These are phyloP conservation scores for Podaxis rugospora DNA, from an alignment of 768 basidiomycete species.

Conservation along the genomic window DNA sequence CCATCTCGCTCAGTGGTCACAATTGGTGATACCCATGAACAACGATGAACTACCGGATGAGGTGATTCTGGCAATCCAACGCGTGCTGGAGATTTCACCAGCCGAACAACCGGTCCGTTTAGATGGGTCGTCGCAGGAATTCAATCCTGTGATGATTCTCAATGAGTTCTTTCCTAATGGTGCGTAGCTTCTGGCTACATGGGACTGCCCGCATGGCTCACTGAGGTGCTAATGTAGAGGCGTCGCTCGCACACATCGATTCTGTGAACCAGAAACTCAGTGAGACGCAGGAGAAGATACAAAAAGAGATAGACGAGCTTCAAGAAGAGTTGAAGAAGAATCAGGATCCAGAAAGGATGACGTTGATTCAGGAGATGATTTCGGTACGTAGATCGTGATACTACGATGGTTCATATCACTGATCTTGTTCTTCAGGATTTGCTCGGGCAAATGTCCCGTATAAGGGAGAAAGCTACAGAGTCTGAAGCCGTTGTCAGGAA, in stretches of 20 bases:
- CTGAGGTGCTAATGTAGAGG: slow-evolving; percentile 44
- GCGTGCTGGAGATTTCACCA: slow-evolving; percentile 54
- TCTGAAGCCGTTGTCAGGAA: slow-evolving; percentile 93
- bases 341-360: slow-evolving; percentile 88
- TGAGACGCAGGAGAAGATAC: slow-evolving; percentile 65
- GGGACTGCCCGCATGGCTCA: not conserved
- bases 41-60: slow-evolving; percentile 58
- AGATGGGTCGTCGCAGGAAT: slow-evolving; percentile 53
- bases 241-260: slow-evolving; percentile 68
- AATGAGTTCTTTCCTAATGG: slow-evolving; percentile 82
- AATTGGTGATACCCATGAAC: not conserved
- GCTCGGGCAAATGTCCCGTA: slow-evolving; percentile 91
- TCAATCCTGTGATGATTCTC: slow-evolving; percentile 51
- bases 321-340: slow-evolving; percentile 64
- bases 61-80: slow-evolving; percentile 65
- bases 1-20: not conserved
- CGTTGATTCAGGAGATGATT: slow-evolving; percentile 92
- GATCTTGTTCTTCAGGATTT: slow-evolving; percentile 58
- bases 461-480: slow-evolving; percentile 95
- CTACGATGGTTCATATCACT: not conserved
- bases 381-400: slow-evolving; percentile 51
- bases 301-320: slow-evolving; percentile 66
- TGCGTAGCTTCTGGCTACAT: slow-evolving; percentile 24
- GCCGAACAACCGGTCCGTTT: slow-evolving; percentile 47
- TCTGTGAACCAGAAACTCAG: slow-evolving; percentile 64